Evolutionary conservation across 2,329 filamentous ascomycete species (phyloP), one percentile per base, ranked within the genome.

Genomic region (Aspergillus melleus): DNA sequence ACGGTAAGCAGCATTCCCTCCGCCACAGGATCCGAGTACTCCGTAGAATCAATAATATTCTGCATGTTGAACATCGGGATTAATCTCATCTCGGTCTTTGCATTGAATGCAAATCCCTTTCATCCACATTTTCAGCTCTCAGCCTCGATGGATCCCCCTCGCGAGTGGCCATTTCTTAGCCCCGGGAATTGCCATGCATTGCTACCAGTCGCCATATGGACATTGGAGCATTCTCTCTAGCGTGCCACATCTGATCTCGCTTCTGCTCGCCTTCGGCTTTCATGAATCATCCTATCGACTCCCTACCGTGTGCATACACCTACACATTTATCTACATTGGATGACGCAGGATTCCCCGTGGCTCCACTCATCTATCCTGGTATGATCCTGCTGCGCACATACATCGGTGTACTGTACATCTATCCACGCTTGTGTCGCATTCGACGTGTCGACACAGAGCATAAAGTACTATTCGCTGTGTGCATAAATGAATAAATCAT

Each of bases 281-380:
- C 32, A 36, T 36, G 11, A 6, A n/a, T n/a, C 36, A 39, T 39
- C 36, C 36, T 6, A 6, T 39, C 36, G 36, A 39, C 36, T 39
- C 36, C 36, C 36, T 39, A 39, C 36, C 3, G 36, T 14, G 36
- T 39, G 16, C 29, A 10, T 54, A 44, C 22, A 22, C 22, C 26
- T 36, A 36, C 32, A 12, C 10, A 19, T 24, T 36, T 8, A 26
- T 26, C 26, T 26, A 26, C 26, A 26, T 26, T 26, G 26, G 26
- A 26, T 26, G 6, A 26, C 51, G 24, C 8, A 16, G 36, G 36
- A 39, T 39, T 52, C 32, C 26, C 30, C 16, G 39, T 54, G 39
- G 52, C 24, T 54, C 52, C 39, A 54, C 52, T 47, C 42, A 54
- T 54, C 52, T 30, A 47, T 54, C 46, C 52, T 19, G 16, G 24